Evolutionary conservation across 164 flowering plant species (phyloP).

Genomic region (Annona squamosa): DNA sequence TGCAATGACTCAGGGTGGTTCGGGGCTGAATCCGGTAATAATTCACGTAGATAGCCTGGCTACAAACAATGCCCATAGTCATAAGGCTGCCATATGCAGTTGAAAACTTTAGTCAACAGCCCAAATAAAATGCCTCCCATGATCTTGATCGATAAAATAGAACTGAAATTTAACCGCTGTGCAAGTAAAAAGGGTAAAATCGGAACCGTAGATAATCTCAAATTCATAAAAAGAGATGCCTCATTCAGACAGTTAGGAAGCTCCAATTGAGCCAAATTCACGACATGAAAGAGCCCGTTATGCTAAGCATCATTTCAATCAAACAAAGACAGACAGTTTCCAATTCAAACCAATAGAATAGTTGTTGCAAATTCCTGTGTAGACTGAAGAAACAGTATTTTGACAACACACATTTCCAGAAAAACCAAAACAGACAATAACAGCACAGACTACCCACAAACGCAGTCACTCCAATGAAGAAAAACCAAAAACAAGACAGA

Average conservation of each 20-base stretch:
- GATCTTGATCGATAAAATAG: background rate
- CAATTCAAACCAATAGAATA: too few species aligned
- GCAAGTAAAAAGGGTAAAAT: too few species aligned
- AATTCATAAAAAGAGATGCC: background rate
- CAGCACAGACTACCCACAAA: background rate
- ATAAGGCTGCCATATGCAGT: background rate
- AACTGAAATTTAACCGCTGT: background rate
- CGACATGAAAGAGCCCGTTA: background rate
- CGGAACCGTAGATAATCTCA: background rate
- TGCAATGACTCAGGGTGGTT: constrained; percentile 60
- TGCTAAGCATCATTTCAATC: background rate
- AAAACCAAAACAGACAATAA: background rate
- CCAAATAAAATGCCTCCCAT: background rate
- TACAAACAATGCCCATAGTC: constrained; percentile 25
- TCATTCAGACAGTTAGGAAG: background rate
- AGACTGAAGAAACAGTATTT: background rate
- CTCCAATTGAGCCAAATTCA: too few species aligned
- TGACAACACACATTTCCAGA: background rate
- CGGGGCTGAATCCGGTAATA: constrained; percentile 83
- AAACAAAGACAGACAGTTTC: background rate
- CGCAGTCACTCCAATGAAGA: background rate
- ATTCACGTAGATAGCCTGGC: constrained; percentile 80
- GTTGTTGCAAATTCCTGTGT: background rate
- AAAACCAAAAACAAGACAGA: background rate
- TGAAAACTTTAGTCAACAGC: background rate